Base-by-base conservation (phyloP, 2,329 filamentous ascomycete species). In the Penicillium sp. region DNA sequence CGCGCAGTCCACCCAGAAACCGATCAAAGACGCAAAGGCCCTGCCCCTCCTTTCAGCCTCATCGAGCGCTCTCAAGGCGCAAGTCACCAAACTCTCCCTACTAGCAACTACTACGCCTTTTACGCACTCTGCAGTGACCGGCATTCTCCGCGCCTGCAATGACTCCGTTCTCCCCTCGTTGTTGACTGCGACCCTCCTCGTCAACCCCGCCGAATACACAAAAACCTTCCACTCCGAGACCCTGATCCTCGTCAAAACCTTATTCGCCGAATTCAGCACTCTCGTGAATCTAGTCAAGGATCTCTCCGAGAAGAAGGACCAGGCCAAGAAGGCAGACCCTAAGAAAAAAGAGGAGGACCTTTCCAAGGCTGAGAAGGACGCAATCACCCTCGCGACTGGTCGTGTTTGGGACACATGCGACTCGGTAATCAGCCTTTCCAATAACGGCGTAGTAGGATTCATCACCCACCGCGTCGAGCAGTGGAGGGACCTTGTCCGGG, bases 41-140 rank as follows among this genome's bases (percentile, higher is more conserved):
- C 82, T 96, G 24, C 77, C 85, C 14, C 82, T 93, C 56, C 85
- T 93, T 33, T 83, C 84, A 65, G 88, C 93, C 66, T 84, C 90
- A 0, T 84, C 90, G 0, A 84, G 82, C 26, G 81, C 96, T 5
- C 85, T 96, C 57, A 87, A 86, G 70, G 90, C 92, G 0, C 91
- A 97, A 70, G 85, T 88, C 1, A 96, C 92, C 6, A 96, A 96
- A 61, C 82, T 97, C 26, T 93, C 90, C 0, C 86, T 97, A 1
- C 83, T 98, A 13, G 84, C 95, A 1, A 89, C 96, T 68, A 96
- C 90, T 68, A 84, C 90, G 19, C 93, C 93, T 0, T 96, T 96
- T 64, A 95, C 92, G 0, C 87, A 90, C 0, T 86, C 87, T 1
- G 93, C 91, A 5, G 81, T 96, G 33, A 77, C 76, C 10, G 86